Conservation (phyloP, 139 green algal genomes). For the Chlorella sp. region DNA sequence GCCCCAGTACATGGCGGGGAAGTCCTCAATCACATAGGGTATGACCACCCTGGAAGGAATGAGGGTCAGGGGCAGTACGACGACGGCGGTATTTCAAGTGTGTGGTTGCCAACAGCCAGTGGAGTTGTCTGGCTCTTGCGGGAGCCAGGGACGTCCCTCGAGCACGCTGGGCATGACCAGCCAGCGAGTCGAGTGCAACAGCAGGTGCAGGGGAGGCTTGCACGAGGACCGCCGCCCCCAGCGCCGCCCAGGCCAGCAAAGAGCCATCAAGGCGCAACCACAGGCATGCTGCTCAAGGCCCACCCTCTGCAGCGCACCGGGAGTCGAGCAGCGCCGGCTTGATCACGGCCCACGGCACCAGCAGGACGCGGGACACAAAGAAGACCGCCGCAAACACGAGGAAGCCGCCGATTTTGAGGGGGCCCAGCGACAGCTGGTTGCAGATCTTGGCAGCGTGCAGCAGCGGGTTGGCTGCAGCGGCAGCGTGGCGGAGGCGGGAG, state of each 20-base stretch:
- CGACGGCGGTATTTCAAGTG: neutral
- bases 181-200: too few species aligned
- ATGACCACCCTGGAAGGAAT: slow-evolving; percentile 1
- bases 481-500: too few species aligned
- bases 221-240: too few species aligned
- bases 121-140: neutral
- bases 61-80: neutral
- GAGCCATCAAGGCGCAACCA: neutral
- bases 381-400: slow-evolving; percentile 30
- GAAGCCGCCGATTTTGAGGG: slow-evolving; percentile 34
- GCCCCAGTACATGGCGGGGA: neutral
- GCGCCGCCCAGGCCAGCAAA: too few species aligned
- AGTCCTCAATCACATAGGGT: slow-evolving; percentile 27
- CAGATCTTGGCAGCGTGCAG: slow-evolving; percentile 43
- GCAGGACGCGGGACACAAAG: slow-evolving; percentile 32
- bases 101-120: neutral
- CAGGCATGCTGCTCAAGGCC: too few species aligned
- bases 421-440: slow-evolving; percentile 38
- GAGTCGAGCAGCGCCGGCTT: slow-evolving; percentile 17
- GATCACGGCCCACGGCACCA: slow-evolving; percentile 38
- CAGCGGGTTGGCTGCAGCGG: slow-evolving; percentile 28
- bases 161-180: too few species aligned
- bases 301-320: neutral
- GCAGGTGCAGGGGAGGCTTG: too few species aligned
- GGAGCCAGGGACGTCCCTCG: neutral